phyloP scores from a whole-genome alignment of 352 stramenopile genomes.

The Globisporangium polare region DNA sequence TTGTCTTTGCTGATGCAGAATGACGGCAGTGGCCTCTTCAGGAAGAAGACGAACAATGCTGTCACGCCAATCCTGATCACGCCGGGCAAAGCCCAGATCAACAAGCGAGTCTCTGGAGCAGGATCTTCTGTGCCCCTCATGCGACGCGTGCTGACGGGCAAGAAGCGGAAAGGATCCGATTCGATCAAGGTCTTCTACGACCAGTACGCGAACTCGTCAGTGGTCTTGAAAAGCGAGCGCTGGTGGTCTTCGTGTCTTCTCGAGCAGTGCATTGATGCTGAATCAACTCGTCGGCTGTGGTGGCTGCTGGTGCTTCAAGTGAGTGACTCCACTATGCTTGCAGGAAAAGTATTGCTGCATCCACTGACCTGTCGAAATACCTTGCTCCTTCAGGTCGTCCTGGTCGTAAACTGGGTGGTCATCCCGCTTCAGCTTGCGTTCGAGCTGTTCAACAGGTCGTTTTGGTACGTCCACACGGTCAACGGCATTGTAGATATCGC shows the following conservation, averaged over 20 bases:
- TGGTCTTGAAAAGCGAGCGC: background rate
- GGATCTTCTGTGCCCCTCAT: slow-evolving; percentile 3
- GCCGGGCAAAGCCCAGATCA: background rate
- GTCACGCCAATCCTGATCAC: slow-evolving; percentile 7
- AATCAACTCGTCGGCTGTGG: slow-evolving; percentile 37
- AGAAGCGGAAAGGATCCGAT: slow-evolving; percentile 9
- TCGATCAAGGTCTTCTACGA: slow-evolving; percentile 19
- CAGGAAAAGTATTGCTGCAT: background rate
- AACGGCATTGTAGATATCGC: slow-evolving; percentile 32
- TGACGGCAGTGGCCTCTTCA: background rate
- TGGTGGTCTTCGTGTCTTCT: slow-evolving; percentile 23
- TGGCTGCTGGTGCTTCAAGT: slow-evolving; percentile 45
- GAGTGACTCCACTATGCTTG: background rate
- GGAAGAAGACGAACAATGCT: slow-evolving; percentile 7
- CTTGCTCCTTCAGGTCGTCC: slow-evolving; percentile 3
- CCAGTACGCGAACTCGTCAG: slow-evolving; percentile 9
- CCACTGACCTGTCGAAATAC: background rate
- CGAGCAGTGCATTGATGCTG: slow-evolving; percentile 38
- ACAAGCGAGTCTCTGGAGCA: background rate
- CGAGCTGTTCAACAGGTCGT: slow-evolving; percentile 11
- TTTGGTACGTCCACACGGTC: slow-evolving; percentile 16
- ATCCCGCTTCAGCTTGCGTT: slow-evolving; percentile 56
- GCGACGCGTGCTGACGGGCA: slow-evolving; percentile 20
- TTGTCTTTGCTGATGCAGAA: slow-evolving; percentile 2
- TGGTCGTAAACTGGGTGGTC: slow-evolving; percentile 44